Evolutionary conservation across 192 early-diverging fungal genomes (phyloP).

Genomic region (Coemansia sp.): DNA sequence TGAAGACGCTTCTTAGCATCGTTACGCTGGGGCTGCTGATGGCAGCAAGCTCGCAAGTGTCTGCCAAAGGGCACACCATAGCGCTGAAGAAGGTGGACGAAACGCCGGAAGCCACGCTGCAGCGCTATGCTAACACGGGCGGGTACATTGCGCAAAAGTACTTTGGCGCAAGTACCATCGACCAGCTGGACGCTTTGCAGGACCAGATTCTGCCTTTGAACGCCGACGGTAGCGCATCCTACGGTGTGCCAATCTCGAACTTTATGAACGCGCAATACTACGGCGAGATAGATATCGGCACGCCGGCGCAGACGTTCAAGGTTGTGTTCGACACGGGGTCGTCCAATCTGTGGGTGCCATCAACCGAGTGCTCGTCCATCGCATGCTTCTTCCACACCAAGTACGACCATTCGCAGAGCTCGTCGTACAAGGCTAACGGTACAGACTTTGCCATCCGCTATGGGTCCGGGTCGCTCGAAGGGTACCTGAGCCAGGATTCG

Average conservation of each 20-base stretch:
- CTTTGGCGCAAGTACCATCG: constrained; percentile 54
- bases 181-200: constrained; percentile 45
- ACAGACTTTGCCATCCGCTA: constrained; percentile 96
- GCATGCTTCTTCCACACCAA: constrained; percentile 92
- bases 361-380: constrained; percentile 88
- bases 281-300: constrained; percentile 83
- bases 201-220: constrained; percentile 53
- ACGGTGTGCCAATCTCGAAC: constrained; percentile 82
- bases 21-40: constrained; percentile 41
- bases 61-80: constrained; percentile 33
- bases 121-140: constrained; percentile 65
- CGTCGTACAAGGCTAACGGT: constrained; percentile 81
- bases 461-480: constrained; percentile 90
- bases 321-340: constrained; percentile 95
- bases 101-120: constrained; percentile 60
- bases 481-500: constrained; percentile 84
- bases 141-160: constrained; percentile 77
- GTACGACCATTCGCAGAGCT: constrained; percentile 83
- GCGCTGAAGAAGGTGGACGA: constrained; percentile 67
- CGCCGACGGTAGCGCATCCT: constrained; percentile 57
- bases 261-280: constrained; percentile 98
- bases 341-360: constrained; percentile 96
- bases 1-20: constrained; percentile 41
- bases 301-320: constrained; percentile 87
- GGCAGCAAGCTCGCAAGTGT: constrained; percentile 16